Conservation (phyloP, 306 rosid genomes). For the Acacia melanoxylon region DNA sequence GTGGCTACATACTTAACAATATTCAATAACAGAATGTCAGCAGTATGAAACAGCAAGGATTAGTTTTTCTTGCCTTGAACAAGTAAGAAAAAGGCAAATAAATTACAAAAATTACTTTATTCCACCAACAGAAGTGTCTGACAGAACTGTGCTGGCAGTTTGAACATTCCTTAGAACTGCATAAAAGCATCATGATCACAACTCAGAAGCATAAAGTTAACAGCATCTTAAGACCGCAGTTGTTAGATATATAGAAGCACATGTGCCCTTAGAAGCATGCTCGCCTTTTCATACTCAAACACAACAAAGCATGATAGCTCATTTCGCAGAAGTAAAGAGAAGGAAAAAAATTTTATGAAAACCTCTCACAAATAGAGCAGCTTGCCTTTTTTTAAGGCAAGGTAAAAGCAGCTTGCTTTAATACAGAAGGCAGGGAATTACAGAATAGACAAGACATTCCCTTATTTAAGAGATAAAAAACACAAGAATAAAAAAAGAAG, state of each 20-base stretch:
- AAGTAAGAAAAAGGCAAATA: constrained; percentile 14
- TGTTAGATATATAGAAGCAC: not conserved
- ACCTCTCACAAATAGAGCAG: constrained; percentile 10
- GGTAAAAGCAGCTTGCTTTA: not conserved
- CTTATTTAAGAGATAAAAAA: not conserved
- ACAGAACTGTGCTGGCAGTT: constrained; percentile 72
- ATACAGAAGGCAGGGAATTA: not conserved
- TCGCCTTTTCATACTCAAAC: not conserved
- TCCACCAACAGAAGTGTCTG: constrained; percentile 98
- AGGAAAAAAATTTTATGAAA: not conserved
- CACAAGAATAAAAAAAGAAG: not conserved
- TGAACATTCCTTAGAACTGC: constrained; percentile 64
- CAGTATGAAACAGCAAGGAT: constrained; percentile 10
- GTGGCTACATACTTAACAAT: constrained; percentile 61
- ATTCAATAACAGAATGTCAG: constrained; percentile 29
- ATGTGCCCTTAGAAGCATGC: not conserved
- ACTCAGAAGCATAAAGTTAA: constrained; percentile 9
- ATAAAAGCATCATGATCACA: constrained; percentile 29
- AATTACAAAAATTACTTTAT: constrained; percentile 65
- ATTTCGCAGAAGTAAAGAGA: not conserved
- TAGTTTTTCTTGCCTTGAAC: constrained; percentile 3
- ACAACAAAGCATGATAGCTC: not conserved
- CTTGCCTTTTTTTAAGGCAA: not conserved
- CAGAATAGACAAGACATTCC: not conserved
- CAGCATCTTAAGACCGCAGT: not conserved